phyloP scores from a whole-genome alignment of 768 basidiomycete genomes.

The Pholiota microspora region DNA sequence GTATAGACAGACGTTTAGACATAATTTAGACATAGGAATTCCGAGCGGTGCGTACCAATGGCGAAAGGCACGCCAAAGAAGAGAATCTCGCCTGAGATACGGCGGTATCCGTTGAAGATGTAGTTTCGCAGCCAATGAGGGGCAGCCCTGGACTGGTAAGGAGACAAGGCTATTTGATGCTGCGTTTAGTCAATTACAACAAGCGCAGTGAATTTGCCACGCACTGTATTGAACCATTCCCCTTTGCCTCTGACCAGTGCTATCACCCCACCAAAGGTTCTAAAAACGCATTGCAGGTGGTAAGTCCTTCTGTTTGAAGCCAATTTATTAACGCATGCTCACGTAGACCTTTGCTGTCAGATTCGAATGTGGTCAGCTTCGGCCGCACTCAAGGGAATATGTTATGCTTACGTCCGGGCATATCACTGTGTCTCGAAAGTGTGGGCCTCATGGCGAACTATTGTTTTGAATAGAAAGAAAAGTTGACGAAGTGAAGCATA shows the following conservation, averaged over 20 bases:
- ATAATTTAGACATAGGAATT: not conserved
- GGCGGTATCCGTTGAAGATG: conserved; percentile 84
- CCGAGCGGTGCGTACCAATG: conserved; percentile 51
- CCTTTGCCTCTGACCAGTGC: conserved; percentile 57
- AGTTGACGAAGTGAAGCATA: conserved; percentile 13
- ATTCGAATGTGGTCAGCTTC: not conserved
- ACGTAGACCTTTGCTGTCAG: conserved; percentile 76
- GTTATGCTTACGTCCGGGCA: conserved; percentile 74
- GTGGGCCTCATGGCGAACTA: conserved; percentile 60
- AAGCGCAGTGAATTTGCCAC: conserved; percentile 27
- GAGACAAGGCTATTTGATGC: conserved; percentile 64
- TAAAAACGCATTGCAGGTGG: conserved; percentile 26
- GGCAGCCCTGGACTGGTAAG: conserved; percentile 73
- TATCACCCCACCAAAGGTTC: conserved; percentile 93
- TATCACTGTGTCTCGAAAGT: conserved; percentile 59
- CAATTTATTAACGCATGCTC: conserved; percentile 30
- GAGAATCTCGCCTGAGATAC: conserved; percentile 68
- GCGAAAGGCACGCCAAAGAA: conserved; percentile 81
- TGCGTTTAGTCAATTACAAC: not conserved
- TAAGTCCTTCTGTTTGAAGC: conserved; percentile 4
- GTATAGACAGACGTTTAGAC: not conserved
- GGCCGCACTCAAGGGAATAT: conserved; percentile 2
- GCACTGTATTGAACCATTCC: conserved; percentile 81
- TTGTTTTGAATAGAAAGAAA: conserved; percentile 19
- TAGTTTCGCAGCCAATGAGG: conserved; percentile 71